These are phyloP conservation scores for Backusella morwellensis DNA, from an alignment of 192 early-diverging fungal species.

Conservation along the genomic window DNA sequence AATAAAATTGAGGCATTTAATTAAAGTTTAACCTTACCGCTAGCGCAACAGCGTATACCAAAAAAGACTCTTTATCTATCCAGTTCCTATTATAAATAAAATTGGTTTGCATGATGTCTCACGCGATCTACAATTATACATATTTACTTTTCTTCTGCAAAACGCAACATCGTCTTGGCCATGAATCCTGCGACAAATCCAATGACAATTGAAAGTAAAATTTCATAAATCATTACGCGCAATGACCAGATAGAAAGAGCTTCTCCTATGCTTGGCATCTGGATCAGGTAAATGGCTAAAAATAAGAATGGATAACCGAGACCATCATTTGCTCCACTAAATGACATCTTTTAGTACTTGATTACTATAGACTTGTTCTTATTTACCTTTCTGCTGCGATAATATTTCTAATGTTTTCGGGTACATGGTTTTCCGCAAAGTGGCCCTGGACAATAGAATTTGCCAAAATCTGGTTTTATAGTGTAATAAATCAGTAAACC, in stretches of 20 bases:
- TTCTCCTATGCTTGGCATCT: conserved; percentile 38
- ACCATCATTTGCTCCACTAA: conserved; percentile 83
- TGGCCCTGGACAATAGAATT: conserved; percentile 89
- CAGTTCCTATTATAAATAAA: conserved; percentile 37
- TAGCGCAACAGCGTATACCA: conserved; percentile 80
- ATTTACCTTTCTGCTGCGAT: conserved; percentile 65
- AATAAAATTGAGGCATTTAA: not conserved
- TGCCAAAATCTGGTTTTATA: conserved; percentile 52
- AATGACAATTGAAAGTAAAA: conserved; percentile 66
- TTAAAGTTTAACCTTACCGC: conserved; percentile 37
- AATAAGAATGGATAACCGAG: conserved; percentile 79
- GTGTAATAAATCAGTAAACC: not conserved
- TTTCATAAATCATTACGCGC: conserved; percentile 67
- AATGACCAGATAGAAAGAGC: conserved; percentile 77
- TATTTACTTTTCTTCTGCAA: conserved; percentile 48
- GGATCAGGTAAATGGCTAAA: conserved; percentile 67
- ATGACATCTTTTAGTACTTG: not conserved
- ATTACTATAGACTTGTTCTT: not conserved
- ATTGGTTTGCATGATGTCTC: not conserved
- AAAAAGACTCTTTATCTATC: conserved; percentile 86
- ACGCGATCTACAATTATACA: not conserved
- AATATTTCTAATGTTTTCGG: conserved; percentile 62
- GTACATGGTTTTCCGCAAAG: conserved; percentile 86
- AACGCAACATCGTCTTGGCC: conserved; percentile 59
- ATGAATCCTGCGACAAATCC: conserved; percentile 71